A percentile compares a stretch with the other conserved stretches of the same genome.
Evolutionary conservation across 202 grass and related monocot genomes (phyloP).

Genomic region (Schoenoplectus triqueter): DNA sequence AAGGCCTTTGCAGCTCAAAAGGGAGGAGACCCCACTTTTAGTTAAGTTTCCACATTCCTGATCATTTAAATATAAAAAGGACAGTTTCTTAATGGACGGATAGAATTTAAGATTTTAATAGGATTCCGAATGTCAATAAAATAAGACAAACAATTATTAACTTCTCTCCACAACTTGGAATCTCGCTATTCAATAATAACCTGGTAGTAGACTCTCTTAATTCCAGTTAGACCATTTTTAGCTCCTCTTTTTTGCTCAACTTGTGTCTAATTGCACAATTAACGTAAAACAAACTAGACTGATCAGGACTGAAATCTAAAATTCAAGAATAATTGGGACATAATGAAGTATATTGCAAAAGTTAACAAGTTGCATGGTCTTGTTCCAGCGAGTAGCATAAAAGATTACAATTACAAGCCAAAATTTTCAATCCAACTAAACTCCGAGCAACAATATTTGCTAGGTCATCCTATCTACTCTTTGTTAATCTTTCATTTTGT

Average conservation of each 20-base stretch:
- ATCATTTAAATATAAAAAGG: slow-evolving; percentile 10
- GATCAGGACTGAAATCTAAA: neutral
- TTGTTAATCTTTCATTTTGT: neutral
- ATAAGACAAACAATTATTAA: neutral
- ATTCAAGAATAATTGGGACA: neutral
- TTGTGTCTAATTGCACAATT: slow-evolving; percentile 12
- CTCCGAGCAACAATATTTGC: neutral
- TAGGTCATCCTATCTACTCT: neutral
- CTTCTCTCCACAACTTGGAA: neutral
- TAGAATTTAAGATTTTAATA: neutral
- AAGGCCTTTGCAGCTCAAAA: slow-evolving; percentile 74
- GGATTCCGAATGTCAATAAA: slow-evolving; percentile 8
- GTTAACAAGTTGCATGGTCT: neutral
- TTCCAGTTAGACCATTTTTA: neutral
- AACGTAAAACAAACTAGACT: neutral
- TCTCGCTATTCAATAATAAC: neutral
- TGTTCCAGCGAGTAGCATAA: neutral
- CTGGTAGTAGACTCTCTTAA: neutral
- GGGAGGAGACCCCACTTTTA: slow-evolving; percentile 61
- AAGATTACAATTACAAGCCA: neutral
- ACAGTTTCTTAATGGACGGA: neutral
- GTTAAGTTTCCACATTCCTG: slow-evolving; percentile 89
- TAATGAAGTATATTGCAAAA: neutral
- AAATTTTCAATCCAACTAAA: neutral
- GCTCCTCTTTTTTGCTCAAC: neutral